Evolutionary conservation across 2,329 filamentous ascomycete species (phyloP).

Genomic region (Beauveria sp.): DNA sequence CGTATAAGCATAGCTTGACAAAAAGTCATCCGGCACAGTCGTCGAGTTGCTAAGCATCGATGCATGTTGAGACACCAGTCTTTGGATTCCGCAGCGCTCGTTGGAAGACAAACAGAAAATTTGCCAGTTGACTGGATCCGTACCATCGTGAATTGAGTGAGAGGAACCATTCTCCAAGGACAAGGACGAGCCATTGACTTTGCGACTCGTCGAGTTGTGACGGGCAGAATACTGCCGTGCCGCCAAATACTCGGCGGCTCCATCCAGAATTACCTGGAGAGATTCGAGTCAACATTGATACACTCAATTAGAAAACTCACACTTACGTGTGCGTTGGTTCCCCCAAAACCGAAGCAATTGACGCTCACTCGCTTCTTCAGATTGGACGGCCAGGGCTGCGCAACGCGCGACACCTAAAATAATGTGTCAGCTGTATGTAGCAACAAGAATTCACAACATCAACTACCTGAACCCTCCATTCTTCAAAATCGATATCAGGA

Average conservation of each 20-base stretch:
- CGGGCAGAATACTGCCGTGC: neutral
- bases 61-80: constrained; percentile 28
- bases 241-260: constrained; percentile 33
- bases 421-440: neutral
- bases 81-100: constrained; percentile 32
- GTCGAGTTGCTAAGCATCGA: constrained; percentile 21
- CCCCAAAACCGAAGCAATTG: constrained; percentile 53
- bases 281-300: neutral
- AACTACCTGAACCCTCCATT: constrained; percentile 38
- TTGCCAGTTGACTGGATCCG: constrained; percentile 20
- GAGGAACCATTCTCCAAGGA: constrained; percentile 3
- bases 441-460: neutral
- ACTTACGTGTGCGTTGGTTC: constrained; percentile 46
- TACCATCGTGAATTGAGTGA: neutral
- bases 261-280: constrained; percentile 35
- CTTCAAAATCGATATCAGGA: constrained; percentile 38
- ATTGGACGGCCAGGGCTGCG: constrained; percentile 36
- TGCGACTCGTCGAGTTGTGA: neutral
- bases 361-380: constrained; percentile 43
- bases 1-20: constrained; percentile 39
- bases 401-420: constrained; percentile 27
- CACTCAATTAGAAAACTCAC: neutral
- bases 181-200: neutral
- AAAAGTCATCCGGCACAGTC: constrained; percentile 13
- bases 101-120: constrained; percentile 38